Evolutionary conservation across 208 protist species (phyloP).

Genomic region (Trypanosoma cruzi): DNA sequence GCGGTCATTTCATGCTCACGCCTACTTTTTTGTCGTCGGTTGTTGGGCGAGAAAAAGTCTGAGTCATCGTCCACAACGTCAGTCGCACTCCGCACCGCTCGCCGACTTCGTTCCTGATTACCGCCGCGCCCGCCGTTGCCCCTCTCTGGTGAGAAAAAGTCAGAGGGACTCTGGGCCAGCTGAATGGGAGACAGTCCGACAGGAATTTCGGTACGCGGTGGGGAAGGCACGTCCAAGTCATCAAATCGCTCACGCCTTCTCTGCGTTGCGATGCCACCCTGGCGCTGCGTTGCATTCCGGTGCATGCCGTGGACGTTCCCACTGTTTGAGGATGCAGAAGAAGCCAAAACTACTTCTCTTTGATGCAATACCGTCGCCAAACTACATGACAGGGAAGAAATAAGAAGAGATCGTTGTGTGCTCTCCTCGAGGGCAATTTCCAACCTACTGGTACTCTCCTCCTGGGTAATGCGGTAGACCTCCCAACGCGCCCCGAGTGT

Average conservation of each 20-base stretch:
- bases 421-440: constrained; percentile 19
- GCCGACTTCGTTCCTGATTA: background rate
- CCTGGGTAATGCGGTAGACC: constrained; percentile 3
- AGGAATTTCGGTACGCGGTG: constrained; percentile 8
- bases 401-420: constrained; percentile 16
- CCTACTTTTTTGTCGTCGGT: background rate
- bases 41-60: background rate
- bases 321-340: background rate
- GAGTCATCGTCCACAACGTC: constrained; percentile 3
- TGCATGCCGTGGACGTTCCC: background rate
- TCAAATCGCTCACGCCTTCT: background rate
- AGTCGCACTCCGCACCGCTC: background rate
- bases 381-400: background rate
- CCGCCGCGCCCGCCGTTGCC: background rate
- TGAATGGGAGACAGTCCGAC: constrained; percentile 19
- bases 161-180: constrained; percentile 5
- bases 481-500: constrained; percentile 1
- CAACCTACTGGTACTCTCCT: constrained; percentile 14
- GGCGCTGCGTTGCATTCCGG: background rate
- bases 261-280: background rate
- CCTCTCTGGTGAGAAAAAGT: constrained; percentile 18
- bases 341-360: background rate
- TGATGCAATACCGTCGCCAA: background rate
- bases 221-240: constrained; percentile 3
- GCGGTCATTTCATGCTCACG: background rate